Conservation (phyloP, 2,329 filamentous ascomycete genomes). For the Chaetoscypha palmicola region DNA sequence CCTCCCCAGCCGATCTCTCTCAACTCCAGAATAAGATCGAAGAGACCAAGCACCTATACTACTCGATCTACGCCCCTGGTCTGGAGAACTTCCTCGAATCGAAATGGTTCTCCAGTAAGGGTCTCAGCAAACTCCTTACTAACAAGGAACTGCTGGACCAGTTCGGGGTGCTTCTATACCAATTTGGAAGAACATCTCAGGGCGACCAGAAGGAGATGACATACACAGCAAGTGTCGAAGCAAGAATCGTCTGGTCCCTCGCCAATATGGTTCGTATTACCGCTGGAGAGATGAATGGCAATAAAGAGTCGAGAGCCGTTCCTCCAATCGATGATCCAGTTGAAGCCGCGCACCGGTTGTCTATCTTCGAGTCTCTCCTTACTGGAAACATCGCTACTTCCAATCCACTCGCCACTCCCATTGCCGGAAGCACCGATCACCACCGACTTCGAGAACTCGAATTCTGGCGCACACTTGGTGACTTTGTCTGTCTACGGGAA, state of each 20-base stretch:
- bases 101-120: constrained; percentile 63
- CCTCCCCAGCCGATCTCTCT: constrained; percentile 42
- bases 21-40: constrained; percentile 44
- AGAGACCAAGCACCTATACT: constrained; percentile 66
- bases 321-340: constrained; percentile 51
- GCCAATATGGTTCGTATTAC: constrained; percentile 36
- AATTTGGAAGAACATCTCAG: constrained; percentile 42
- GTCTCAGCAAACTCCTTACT: constrained; percentile 37
- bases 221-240: constrained; percentile 48
- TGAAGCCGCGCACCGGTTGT: constrained; percentile 63
- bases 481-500: constrained; percentile 60
- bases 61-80: constrained; percentile 67
- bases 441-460: constrained; percentile 58
- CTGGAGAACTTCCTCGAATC: constrained; percentile 76
- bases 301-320: constrained; percentile 33
- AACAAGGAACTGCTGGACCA: constrained; percentile 57
- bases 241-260: constrained; percentile 53
- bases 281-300: constrained; percentile 27
- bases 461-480: constrained; percentile 76
- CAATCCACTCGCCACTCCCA: constrained; percentile 50
- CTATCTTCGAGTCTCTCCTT: constrained; percentile 69
- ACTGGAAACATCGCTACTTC: constrained; percentile 58
- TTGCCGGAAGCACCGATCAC: constrained; percentile 43
- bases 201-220: constrained; percentile 47
- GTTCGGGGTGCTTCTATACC: constrained; percentile 57